phyloP scores from a whole-genome alignment of 2,329 filamentous ascomycete species.

The Pyricularia sp. region DNA sequence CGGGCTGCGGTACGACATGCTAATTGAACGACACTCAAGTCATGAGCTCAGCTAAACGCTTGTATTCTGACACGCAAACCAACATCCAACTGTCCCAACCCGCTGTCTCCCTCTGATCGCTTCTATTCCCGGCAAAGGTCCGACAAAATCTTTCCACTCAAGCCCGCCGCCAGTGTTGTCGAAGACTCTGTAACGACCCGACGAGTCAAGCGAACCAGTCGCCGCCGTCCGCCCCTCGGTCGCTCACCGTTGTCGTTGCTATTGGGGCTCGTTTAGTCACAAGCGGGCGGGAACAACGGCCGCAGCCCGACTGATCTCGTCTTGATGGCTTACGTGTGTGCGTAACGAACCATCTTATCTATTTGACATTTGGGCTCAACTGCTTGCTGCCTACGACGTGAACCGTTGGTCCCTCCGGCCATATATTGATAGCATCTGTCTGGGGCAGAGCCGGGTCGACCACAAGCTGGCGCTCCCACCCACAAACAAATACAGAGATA shows the following conservation, averaged over 20 bases:
- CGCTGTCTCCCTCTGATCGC: neutral
- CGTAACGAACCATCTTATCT: neutral
- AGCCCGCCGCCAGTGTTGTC: neutral
- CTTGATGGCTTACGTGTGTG: neutral
- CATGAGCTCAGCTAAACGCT: neutral
- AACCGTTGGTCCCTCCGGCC: neutral
- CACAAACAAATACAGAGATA: neutral
- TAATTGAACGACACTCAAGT: neutral
- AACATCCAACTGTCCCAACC: neutral
- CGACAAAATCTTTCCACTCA: neutral
- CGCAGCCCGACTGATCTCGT: neutral
- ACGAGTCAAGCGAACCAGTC: neutral
- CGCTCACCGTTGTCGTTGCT: neutral
- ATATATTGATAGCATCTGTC: neutral
- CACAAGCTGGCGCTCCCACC: neutral
- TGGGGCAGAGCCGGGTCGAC: neutral
- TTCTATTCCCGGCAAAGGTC: neutral
- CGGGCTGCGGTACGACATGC: neutral
- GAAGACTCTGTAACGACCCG: neutral
- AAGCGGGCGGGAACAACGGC: neutral
- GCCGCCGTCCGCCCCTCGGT: neutral
- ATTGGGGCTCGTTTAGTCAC: neutral
- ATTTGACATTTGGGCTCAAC: neutral
- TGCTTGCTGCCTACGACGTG: neutral
- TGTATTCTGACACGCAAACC: neutral